Conservation (phyloP, 2,329 filamentous ascomycete genomes). For the Aphanoascus verrucosus region DNA sequence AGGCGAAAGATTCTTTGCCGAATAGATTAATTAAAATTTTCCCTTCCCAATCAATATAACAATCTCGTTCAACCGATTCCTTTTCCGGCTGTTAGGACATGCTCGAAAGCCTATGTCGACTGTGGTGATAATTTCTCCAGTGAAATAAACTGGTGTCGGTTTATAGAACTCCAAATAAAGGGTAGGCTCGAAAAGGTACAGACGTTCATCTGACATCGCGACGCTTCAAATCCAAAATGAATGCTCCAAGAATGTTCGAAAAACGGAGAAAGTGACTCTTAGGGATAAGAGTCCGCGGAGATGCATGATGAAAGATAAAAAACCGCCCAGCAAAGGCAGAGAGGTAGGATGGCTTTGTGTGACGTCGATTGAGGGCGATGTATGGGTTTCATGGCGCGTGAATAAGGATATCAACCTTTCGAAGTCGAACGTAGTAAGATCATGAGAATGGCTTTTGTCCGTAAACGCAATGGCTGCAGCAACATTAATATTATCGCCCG, state of each 20-base stretch:
- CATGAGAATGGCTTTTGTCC: conserved; percentile 14
- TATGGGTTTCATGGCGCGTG: neutral
- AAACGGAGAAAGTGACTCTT: neutral
- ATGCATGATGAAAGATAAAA: neutral
- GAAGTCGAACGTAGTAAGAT: neutral
- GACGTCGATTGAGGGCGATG: neutral
- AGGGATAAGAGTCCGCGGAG: neutral
- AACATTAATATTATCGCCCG: neutral
- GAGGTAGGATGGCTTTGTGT: neutral
- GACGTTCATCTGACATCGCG: neutral
- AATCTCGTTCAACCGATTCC: neutral
- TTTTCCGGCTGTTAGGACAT: neutral
- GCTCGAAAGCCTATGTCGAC: too few species aligned
- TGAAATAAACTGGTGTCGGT: neutral
- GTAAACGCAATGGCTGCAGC: conserved; percentile 11
- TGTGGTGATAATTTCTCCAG: neutral
- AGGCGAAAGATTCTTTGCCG: neutral
- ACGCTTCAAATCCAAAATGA: neutral
- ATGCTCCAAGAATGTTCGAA: neutral
- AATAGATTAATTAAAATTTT: neutral
- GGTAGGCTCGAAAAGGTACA: neutral
- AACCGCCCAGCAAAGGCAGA: neutral
- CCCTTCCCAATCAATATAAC: neutral
- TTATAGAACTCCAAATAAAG: neutral
- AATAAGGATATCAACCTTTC: neutral